A percentile compares a stretch with the other conserved stretches of the same genome.
phyloP scores from a whole-genome alignment of 805 yeast genomes.

The Metschnikowia matae region DNA sequence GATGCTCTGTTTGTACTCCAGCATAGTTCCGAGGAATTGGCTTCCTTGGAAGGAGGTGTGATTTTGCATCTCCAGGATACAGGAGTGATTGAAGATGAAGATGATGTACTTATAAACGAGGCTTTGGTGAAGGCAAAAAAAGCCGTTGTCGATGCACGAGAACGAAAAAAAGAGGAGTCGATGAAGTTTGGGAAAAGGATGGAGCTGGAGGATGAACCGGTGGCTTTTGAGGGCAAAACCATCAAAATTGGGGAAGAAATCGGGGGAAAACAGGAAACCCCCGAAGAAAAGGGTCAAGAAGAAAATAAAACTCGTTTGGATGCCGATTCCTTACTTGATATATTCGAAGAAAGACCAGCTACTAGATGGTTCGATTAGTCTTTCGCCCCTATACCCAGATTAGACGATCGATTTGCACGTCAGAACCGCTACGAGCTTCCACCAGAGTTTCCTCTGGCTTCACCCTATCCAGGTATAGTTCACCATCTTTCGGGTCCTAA shows the following conservation, averaged over 20 bases:
- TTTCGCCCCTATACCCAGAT: too few relatives aligned
- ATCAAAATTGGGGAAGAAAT: neutral
- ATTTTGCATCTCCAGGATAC: slow-evolving; percentile 57
- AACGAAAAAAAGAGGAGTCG: too few relatives aligned
- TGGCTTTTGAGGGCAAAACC: slow-evolving; percentile 10
- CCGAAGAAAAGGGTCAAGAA: too few relatives aligned
- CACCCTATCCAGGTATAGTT: too few relatives aligned
- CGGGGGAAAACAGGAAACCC: too few relatives aligned
- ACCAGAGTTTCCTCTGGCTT: too few relatives aligned
- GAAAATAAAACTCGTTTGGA: too few relatives aligned
- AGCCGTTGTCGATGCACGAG: slow-evolving; percentile 8
- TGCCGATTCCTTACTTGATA: neutral
- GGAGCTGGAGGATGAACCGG: neutral
- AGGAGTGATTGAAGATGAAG: slow-evolving; percentile 31
- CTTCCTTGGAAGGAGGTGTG: slow-evolving; percentile 35
- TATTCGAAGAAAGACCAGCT: neutral
- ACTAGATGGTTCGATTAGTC: too few relatives aligned
- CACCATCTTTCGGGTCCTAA: too few relatives aligned
- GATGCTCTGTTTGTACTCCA: slow-evolving; percentile 39
- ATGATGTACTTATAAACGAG: slow-evolving; percentile 39
- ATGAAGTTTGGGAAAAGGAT: neutral
- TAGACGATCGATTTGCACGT: too few relatives aligned
- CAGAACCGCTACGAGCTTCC: too few relatives aligned
- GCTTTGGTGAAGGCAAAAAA: slow-evolving; percentile 22
- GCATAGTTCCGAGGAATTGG: slow-evolving; percentile 42